Conservation (phyloP, 192 early-diverging fungal genomes). For the Oehlia diaphana region DNA sequence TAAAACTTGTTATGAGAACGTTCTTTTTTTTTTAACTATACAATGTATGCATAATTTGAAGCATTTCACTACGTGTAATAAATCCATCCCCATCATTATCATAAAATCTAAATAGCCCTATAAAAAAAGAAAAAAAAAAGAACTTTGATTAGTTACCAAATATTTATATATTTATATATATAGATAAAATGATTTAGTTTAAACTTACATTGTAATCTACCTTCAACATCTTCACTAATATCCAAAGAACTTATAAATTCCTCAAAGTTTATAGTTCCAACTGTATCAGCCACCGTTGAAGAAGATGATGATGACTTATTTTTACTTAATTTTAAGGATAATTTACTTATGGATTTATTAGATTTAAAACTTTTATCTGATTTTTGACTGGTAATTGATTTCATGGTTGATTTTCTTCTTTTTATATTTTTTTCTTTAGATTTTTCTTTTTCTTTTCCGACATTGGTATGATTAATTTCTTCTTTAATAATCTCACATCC, state of each 20-base stretch:
- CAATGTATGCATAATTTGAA: not conserved
- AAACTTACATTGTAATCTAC: not conserved
- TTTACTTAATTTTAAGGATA: not conserved
- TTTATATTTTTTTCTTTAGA: not conserved
- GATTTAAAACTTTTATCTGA: not conserved
- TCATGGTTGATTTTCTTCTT: not conserved
- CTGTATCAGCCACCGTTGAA: not conserved
- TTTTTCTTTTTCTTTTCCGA: not conserved
- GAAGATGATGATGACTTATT: not conserved
- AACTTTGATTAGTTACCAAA: not conserved
- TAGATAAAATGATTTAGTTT: not conserved
- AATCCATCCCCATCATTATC: not conserved
- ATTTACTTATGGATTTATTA: not conserved
- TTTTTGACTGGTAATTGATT: not conserved
- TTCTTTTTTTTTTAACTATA: not conserved
- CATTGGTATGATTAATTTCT: not conserved
- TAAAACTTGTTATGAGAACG: not conserved
- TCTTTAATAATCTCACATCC: not conserved
- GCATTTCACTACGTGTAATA: not conserved
- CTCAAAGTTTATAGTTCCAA: not conserved
- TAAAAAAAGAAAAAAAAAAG: not conserved
- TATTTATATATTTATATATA: not conserved
- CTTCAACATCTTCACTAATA: not conserved
- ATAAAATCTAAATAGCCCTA: not conserved
- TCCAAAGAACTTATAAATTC: not conserved